Conservation (phyloP, 805 yeast genomes). For the Yamadazyma insecticola region DNA sequence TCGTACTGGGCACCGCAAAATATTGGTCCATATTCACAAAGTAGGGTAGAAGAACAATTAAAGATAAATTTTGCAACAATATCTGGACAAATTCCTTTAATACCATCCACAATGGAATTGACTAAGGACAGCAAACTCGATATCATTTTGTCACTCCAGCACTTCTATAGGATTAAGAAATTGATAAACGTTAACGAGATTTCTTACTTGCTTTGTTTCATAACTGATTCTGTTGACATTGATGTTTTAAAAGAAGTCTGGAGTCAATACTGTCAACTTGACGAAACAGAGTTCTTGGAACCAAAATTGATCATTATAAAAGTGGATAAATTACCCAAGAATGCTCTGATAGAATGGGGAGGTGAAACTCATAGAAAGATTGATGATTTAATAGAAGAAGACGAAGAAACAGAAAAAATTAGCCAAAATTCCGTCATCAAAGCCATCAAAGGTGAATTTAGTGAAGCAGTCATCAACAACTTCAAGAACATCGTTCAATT, state of each 20-base stretch:
- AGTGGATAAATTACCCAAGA: conserved; percentile 56
- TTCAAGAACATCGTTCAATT: background rate
- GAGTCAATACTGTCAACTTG: conserved; percentile 32
- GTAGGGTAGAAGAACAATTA: conserved; percentile 43
- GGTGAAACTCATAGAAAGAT: conserved; percentile 46
- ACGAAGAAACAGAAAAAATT: conserved; percentile 8
- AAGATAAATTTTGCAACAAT: conserved; percentile 49
- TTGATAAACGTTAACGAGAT: conserved; percentile 46
- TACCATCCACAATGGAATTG: conserved; percentile 67
- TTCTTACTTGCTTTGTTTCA: conserved; percentile 51
- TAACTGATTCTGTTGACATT: conserved; percentile 32
- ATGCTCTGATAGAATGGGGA: conserved; percentile 71
- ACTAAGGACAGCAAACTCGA: conserved; percentile 27
- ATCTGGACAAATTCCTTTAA: conserved; percentile 89
- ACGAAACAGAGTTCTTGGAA: conserved; percentile 12
- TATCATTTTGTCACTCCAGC: conserved; percentile 59
- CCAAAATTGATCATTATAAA: conserved; percentile 45
- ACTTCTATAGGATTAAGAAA: conserved; percentile 58
- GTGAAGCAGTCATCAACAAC: background rate
- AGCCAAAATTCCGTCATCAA: background rate
- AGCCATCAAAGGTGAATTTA: conserved; percentile 1
- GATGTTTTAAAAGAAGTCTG: conserved; percentile 37
- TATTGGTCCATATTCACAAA: conserved; percentile 96
- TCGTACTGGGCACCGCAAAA: conserved; percentile 99
- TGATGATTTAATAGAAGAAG: conserved; percentile 42